Evolutionary conservation across 2,329 filamentous ascomycete genomes (phyloP).

Genomic region (Cercospora sesami): DNA sequence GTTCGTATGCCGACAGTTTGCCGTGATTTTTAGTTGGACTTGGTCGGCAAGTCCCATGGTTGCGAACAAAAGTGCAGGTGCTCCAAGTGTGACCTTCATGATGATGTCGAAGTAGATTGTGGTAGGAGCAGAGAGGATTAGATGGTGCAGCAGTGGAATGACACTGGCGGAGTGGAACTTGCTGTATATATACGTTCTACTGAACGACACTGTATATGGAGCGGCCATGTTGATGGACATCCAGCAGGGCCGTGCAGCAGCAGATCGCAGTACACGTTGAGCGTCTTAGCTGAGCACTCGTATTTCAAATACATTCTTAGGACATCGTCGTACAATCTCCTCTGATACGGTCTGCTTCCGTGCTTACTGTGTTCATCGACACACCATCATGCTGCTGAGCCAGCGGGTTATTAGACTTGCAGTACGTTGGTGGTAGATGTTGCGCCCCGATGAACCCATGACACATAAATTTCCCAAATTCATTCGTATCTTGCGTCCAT

Average conservation of each 20-base stretch:
- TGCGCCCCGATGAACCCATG: neutral
- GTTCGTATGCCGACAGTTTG: neutral
- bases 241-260: neutral
- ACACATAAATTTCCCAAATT: neutral
- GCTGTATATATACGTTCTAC: neutral
- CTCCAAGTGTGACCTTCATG: neutral
- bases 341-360: neutral
- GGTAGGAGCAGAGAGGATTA: neutral
- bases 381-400: neutral
- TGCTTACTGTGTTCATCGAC: neutral
- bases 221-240: neutral
- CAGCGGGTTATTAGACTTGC: neutral
- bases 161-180: neutral
- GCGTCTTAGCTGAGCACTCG: neutral
- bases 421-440: neutral
- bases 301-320: neutral
- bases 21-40: neutral
- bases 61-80: neutral
- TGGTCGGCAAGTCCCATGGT: neutral
- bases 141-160: neutral
- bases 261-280: neutral
- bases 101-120: neutral
- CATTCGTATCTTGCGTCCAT: neutral
- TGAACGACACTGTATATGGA: neutral
- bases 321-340: neutral